Evolutionary conservation across 768 basidiomycete species (phyloP), one percentile per base, ranked within the genome.

Genomic region (Rhodotorula kratochvilovae): DNA sequence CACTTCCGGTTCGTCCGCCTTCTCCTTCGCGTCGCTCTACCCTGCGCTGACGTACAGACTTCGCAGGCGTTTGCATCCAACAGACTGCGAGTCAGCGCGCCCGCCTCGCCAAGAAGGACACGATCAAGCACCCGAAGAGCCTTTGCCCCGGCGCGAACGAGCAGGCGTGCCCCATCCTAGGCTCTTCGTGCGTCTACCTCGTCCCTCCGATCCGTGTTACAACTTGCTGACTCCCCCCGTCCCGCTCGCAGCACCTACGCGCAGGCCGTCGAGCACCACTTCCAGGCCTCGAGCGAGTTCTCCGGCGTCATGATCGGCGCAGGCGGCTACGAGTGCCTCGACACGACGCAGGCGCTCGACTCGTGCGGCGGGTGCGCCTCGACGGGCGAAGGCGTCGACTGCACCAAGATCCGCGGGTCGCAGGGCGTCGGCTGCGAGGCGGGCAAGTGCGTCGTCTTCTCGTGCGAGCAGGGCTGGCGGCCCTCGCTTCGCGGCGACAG

Each of bases 311-410:
- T 57, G 57, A 35, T 43, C 45, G 66, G 68, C 46, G 46, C 53
- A 5, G 69, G 73, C 17, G 73, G 73, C 17, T 74, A 58, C 61
- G 70, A 71, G 63, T 78, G 83, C 78, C 76, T 91, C 63, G 88
- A 91, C 80, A 84, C 84, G 48, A 75, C 80, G 12, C 81, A 80
- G 55, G 88, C 90, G 69, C 83, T 91, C 54, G 83, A 86, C 69
- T 87, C 87, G 25, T 91, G 90, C 80, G 90, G 90, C 71, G 90
- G 90, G 39, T 91, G 90, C 78, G 81, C 86, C 3, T 83, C 85
- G 23, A 80, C 84, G 31, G 86, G 87, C 29, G 79, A 82, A 61
- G 90, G 90, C 33, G 81, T 86, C 79, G 88, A 92, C 80, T 92
- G 90, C 80, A 87, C 86, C 29, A 80, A 83, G 61, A 90, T 91